Evolutionary conservation across 345 rosid genomes (phyloP), one percentile per base, ranked within the genome.

Genomic region (Hypericum perforatum): DNA sequence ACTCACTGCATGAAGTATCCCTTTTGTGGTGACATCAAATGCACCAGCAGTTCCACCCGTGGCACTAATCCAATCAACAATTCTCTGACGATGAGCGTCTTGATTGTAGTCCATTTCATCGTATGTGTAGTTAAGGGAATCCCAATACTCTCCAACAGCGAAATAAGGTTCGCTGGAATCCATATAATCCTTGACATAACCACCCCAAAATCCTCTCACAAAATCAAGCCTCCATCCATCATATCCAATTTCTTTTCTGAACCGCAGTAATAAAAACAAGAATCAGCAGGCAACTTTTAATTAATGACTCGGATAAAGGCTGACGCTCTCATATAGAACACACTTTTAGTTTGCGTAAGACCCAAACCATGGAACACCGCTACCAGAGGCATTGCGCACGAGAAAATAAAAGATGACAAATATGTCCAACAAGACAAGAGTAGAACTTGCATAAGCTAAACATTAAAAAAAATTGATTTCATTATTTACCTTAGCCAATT

Each of bases 221-320:
- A 91, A 91, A 74, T 91, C 98, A 57, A 91, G 95, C 79, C 98
- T 82, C 96, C 98, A 91, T 71, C 96, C 98, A 71, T 91, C 95
- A 64, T 87, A 91, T 39, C 98, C 98, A 69, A 91, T 83, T 71
- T 87, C 98, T 7, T 80, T 71, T 68, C 98, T 91, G 50, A 16
- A 46, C 12, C 10, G 7, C 50, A 12, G 22, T 8, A 16, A 45
- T 2, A 7, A 46, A 46, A 16, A 13, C 11, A 11, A 13, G 1
- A 9, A 13, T 46, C 8, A 46, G 50, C 50, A 46, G 50, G 14
- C 16, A 11, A 7, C 14, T 11, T 7, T 13, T 11, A 46, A 16
- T 13, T 46, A 46, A 2, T 22, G 16, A 13, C 49, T 13, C 16
- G 8, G 16, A 6, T 45, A 12, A 59, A 41, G 9, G 52, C 40